A percentile compares a stretch with the other conserved stretches of the same genome.
Evolutionary conservation across 768 basidiomycete genomes (phyloP).

Genomic region (Lanmaoa pseudosensibilis): DNA sequence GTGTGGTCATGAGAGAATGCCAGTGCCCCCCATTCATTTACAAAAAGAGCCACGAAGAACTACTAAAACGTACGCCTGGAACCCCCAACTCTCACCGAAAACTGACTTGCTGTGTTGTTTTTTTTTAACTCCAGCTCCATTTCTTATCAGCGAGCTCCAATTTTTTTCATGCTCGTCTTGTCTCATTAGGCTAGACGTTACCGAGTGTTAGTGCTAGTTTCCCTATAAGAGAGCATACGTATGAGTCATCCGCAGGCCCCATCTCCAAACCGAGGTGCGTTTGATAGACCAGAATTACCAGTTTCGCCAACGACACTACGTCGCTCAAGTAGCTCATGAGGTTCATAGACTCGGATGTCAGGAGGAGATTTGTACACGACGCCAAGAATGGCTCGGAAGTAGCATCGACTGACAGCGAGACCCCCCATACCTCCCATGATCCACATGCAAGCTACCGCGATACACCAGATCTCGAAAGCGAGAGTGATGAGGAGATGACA

Average conservation of each 20-base stretch:
- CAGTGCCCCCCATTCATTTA: background rate
- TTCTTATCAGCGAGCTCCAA: background rate
- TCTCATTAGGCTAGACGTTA: background rate
- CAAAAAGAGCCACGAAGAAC: background rate
- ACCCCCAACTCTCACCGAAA: background rate
- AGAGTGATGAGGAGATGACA: slow-evolving; percentile 10
- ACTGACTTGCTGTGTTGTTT: background rate
- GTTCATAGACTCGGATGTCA: slow-evolving; percentile 8
- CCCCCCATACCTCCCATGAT: background rate
- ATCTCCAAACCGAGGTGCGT: slow-evolving; percentile 14
- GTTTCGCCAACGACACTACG: background rate
- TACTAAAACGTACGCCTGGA: background rate
- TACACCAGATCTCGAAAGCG: slow-evolving; percentile 12
- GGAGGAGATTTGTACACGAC: slow-evolving; percentile 2
- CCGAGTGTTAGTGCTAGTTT: background rate
- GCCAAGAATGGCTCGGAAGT: slow-evolving; percentile 8
- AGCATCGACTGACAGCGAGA: background rate
- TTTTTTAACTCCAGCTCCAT: background rate
- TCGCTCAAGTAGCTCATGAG: slow-evolving; percentile 6
- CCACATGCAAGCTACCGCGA: background rate
- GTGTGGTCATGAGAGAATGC: too few relatives aligned
- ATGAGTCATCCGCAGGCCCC: slow-evolving; percentile 14
- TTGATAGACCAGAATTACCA: background rate
- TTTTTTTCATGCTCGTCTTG: background rate
- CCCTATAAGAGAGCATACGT: background rate